Evolutionary conservation across 2,329 filamentous ascomycete species (phyloP), one percentile per base, ranked within the genome.

Genomic region (Cladosporium sp.): DNA sequence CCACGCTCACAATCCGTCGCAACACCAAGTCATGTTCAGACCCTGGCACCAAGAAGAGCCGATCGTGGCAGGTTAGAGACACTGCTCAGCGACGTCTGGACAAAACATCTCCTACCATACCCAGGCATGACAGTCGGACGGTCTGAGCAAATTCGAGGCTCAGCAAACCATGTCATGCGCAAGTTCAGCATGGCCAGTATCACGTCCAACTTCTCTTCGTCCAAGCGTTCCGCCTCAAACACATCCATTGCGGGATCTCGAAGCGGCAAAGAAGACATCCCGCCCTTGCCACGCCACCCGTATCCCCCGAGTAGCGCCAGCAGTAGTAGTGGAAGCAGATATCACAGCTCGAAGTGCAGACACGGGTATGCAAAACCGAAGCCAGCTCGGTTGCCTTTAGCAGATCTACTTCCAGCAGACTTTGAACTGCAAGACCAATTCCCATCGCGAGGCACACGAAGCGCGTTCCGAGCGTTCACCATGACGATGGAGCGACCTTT

Each of bases 111-210:
- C 21, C 79, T 97, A 50, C 92, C 93, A 0, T 95, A 90, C 74
- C 92, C 93, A 18, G 92, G 92, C 1, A 93, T 97, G 86, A 82
- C 78, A 77, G 87, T 78, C 78, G 88, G 80, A 77, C 86, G 76
- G 77, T 87, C 80, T 80, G 90, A 96, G 71, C 73, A 92, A 3
- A 89, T 95, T 56, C 85, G 91, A 60, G 87, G 86, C 49, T 92
- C 90, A n/a, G 91, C 93, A 14, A 92, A 91, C 40, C 91, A 91
- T 0, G 87, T 97, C 74, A 96, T 97, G 81, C 86, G 93, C 62
- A 96, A 93, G 75, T 84, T 97, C 68, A 96, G 91, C 77, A 89
- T 92, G 73, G 89, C 90, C 58, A 93, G 89, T 76, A 90, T 95
- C 69, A 85, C 91, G 16, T 89, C 86, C 70, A 90, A 90, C 57